Conservation (phyloP, 176 grass and related monocot species). For the Avena insularis region DNA sequence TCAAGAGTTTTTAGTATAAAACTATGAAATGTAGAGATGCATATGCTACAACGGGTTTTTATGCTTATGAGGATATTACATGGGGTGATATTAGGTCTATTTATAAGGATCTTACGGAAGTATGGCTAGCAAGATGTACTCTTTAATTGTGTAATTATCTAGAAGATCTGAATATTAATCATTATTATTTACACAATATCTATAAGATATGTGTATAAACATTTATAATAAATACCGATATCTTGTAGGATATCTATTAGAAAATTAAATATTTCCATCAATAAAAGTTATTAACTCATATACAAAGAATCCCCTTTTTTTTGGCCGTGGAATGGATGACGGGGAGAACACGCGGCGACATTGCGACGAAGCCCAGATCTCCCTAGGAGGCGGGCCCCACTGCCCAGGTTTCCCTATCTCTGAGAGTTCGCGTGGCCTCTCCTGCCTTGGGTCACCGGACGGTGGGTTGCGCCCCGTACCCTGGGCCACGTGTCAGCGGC, state of each 20-base stretch:
- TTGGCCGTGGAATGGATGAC: too few relatives aligned
- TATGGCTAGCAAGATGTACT: background rate
- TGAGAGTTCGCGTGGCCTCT: too few relatives aligned
- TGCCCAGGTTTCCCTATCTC: too few relatives aligned
- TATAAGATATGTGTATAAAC: background rate
- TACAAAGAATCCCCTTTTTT: background rate
- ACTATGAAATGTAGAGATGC: background rate
- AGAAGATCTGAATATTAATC: conserved; percentile 1
- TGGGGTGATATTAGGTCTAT: background rate
- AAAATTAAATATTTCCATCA: background rate
- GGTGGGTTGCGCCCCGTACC: too few relatives aligned
- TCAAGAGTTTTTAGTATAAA: background rate
- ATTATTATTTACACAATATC: background rate
- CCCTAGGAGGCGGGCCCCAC: too few relatives aligned
- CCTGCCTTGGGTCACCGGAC: too few relatives aligned
- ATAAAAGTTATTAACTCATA: background rate
- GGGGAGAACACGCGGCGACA: too few relatives aligned
- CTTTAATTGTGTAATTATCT: background rate
- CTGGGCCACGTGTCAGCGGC: too few relatives aligned
- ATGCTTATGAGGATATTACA: background rate
- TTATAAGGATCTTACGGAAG: background rate
- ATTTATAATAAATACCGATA: background rate
- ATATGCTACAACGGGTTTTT: background rate
- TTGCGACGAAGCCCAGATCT: too few relatives aligned
- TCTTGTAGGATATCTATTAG: background rate